Evolutionary conservation across 768 basidiomycete species (phyloP).

Genomic region (Arthromyces matolae): DNA sequence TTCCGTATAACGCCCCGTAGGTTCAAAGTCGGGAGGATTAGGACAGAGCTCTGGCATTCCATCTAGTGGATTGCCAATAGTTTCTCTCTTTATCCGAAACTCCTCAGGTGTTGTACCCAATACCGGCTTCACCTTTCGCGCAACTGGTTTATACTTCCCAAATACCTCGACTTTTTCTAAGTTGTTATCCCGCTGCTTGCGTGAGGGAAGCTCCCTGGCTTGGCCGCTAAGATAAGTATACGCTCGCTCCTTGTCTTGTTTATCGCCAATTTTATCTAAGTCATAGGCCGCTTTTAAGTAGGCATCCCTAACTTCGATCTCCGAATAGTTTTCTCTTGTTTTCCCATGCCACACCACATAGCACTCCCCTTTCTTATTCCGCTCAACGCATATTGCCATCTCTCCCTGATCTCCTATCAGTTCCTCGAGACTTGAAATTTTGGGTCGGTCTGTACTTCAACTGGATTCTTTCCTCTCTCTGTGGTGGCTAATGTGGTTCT

Average conservation of each 20-base stretch:
- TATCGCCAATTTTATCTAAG: too few relatives aligned
- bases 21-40: conserved; percentile 12
- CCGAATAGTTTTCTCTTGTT: neutral
- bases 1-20: conserved; percentile 19
- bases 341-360: neutral
- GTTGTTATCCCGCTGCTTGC: too few relatives aligned
- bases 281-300: too few relatives aligned
- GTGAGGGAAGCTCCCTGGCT: too few relatives aligned
- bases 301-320: too few relatives aligned
- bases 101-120: conserved; percentile 6
- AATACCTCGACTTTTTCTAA: neutral
- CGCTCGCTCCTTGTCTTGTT: too few relatives aligned
- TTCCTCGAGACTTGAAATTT: neutral
- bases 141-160: neutral
- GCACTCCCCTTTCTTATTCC: neutral
- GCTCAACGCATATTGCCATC: neutral
- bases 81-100: conserved; percentile 6
- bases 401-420: neutral
- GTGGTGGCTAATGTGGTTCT: neutral
- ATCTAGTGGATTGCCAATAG: conserved; percentile 16
- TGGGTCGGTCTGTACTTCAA: too few relatives aligned
- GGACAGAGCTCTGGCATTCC: conserved; percentile 10
- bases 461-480: neutral
- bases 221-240: too few relatives aligned
- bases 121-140: neutral